These are phyloP conservation scores for Zasmidium citrigriseum DNA, from an alignment of 2,329 filamentous ascomycete genomes.

Conservation along the genomic window DNA sequence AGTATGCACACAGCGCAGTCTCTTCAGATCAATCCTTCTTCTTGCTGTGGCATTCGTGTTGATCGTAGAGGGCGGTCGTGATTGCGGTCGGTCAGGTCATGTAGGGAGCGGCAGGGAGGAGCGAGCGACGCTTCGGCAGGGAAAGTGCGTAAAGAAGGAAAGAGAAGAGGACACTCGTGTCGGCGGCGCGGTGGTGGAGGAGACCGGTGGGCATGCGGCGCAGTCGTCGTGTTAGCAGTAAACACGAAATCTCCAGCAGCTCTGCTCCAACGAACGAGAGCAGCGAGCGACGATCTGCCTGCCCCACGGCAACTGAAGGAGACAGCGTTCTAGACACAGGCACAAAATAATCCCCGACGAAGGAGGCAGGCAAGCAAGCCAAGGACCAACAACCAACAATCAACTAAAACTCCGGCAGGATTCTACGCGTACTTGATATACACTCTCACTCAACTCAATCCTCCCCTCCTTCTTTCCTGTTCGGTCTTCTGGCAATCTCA, in stretches of 20 bases:
- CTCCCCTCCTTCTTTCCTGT: no score
- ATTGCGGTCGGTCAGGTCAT: background rate
- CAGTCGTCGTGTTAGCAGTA: background rate
- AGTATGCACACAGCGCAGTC: no score
- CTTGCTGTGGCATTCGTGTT: background rate
- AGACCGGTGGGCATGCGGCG: background rate
- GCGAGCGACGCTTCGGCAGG: background rate
- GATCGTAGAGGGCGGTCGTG: background rate
- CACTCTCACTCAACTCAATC: no score
- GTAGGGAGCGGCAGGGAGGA: background rate
- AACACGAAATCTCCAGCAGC: background rate
- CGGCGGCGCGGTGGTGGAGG: no score
- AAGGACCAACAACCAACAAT: no score
- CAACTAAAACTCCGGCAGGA: no score
- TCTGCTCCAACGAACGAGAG: background rate
- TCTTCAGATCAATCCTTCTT: background rate
- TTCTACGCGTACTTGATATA: no score
- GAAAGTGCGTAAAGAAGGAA: background rate
- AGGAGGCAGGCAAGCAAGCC: no score
- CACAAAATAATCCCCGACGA: no score
- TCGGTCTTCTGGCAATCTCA: no score
- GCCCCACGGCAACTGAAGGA: background rate
- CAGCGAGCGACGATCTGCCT: background rate
- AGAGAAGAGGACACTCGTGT: background rate
- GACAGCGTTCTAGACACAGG: no score